Base-by-base conservation (phyloP, 441 rosid species). In the Erodium moschatum region DNA sequence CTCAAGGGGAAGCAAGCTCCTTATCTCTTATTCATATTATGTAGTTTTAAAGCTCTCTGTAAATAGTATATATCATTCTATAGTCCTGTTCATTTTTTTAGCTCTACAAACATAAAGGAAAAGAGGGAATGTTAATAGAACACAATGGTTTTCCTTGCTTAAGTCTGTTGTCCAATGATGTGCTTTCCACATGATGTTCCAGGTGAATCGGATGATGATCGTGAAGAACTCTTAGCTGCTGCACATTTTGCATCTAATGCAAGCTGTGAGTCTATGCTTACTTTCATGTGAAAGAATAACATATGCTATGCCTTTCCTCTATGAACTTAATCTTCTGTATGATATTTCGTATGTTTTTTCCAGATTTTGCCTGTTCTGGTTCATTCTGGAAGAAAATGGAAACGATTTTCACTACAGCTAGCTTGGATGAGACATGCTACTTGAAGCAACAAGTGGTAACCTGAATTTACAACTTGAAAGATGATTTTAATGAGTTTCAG, bases 131-230 rank as follows among this genome's bases (percentile, higher is more conserved):
- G 13, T 60, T 19, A 8, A 21, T 21, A 60, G 24, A 60, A 21
- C 33, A 60, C 21, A 60, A 60, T 61, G 35, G 65, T 61, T 61
- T 61, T 61, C 5, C 33, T 61, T 27, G 33, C 65, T 21, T 21
- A 24, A 21, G 6, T 61, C n/a, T 61, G 2, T 35, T 27, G 3
- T 15, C 42, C 42, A 38, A 40, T 52, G 20, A 24, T 46, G 19
- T 65, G 40, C 13, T 56, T 66, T 71, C 31, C 48, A 18, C 72
- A 68, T 71, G 44, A 67, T 75, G 73, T 78, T 77, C 74, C 85
- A 95, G 99, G 91, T 74, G 96, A 87, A 78, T 86, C 92, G 74
- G 94, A 88, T 69, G 97, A 91, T 80, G 97, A 91, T 72, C 89
- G 72, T 62, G 97, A 87, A 73, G 97, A 92, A 76, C 80, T 91